phyloP scores from a whole-genome alignment of 495 filamentous ascomycete genomes.

The Sporormia fimetaria region DNA sequence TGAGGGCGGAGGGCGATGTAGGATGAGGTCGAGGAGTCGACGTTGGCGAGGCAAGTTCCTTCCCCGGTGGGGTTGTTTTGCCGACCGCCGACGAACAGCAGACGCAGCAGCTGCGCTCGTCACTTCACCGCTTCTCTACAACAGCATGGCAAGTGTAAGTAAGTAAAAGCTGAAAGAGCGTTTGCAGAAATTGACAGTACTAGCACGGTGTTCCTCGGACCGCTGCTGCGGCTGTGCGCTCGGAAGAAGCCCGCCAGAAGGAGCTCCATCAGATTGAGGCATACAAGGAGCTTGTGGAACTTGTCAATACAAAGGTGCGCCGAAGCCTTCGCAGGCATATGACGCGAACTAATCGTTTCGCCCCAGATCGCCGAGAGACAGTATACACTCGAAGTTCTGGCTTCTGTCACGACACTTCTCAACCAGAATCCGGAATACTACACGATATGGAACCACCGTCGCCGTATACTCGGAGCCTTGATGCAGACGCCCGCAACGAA shows the following conservation, averaged over 20 bases:
- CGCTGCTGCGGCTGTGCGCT: slow-evolving; percentile 44
- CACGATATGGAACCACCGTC: slow-evolving; percentile 93
- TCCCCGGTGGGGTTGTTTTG: neutral
- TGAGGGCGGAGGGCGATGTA: slow-evolving; percentile 9
- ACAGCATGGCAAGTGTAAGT: slow-evolving; percentile 29
- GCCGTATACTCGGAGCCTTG: slow-evolving; percentile 47
- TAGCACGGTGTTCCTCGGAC: slow-evolving; percentile 72
- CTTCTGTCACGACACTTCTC: slow-evolving; percentile 69
- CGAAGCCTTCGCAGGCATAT: neutral
- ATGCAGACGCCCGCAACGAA: slow-evolving; percentile 23
- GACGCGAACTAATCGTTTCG: neutral
- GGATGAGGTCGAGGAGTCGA: neutral
- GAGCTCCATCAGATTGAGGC: slow-evolving; percentile 67
- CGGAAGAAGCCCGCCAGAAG: slow-evolving; percentile 53
- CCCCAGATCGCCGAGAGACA: slow-evolving; percentile 44
- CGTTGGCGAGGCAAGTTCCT: slow-evolving; percentile 2
- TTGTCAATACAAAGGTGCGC: slow-evolving; percentile 49
- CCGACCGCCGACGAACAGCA: neutral
- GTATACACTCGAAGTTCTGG: slow-evolving; percentile 55
- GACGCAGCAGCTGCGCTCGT: neutral
- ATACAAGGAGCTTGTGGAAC: slow-evolving; percentile 60
- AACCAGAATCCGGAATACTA: slow-evolving; percentile 93
- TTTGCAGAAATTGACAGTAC: too few species aligned
- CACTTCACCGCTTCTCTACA: neutral
- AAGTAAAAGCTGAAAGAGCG: too few species aligned